phyloP scores from a whole-genome alignment of 106 monocot species.

The Dioscorea dumetorum region DNA sequence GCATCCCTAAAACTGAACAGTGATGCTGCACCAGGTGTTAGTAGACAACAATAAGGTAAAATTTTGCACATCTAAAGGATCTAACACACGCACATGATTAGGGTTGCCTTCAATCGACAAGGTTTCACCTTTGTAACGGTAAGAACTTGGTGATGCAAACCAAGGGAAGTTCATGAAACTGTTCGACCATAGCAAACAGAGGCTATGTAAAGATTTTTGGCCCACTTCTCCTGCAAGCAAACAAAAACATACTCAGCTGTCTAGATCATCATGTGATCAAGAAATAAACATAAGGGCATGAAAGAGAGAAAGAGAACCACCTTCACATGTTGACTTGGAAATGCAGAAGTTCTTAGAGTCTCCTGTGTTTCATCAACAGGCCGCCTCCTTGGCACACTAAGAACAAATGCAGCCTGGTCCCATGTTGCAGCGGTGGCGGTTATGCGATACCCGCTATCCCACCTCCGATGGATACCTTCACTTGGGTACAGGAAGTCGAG shows the following conservation, averaged over 20 bases:
- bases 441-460: slow-evolving; percentile 82
- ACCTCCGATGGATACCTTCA: slow-evolving; percentile 80
- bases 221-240: slow-evolving; percentile 80
- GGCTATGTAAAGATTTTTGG: slow-evolving; percentile 77
- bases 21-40: slow-evolving; percentile 6
- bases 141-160: background rate
- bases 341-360: slow-evolving; percentile 77
- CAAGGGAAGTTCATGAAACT: slow-evolving; percentile 42
- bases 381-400: slow-evolving; percentile 68
- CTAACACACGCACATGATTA: background rate
- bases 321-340: slow-evolving; percentile 88
- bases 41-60: background rate
- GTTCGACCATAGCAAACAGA: slow-evolving; percentile 86
- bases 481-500: slow-evolving; percentile 85
- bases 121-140: background rate
- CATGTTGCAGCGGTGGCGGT: slow-evolving; percentile 80
- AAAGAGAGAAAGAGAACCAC: slow-evolving; percentile 21
- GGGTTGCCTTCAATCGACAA: background rate
- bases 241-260: background rate
- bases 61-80: background rate
- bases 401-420: slow-evolving; percentile 83
- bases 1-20: slow-evolving; percentile 7
- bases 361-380: slow-evolving; percentile 84
- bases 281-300: background rate
- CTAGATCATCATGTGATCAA: background rate